Percentiles rank a stretch among this genome's conserved stretches.
These are phyloP conservation scores for Trichosporon sp. DNA, from an alignment of 1,284 basidiomycete species.

Conservation along the genomic window DNA sequence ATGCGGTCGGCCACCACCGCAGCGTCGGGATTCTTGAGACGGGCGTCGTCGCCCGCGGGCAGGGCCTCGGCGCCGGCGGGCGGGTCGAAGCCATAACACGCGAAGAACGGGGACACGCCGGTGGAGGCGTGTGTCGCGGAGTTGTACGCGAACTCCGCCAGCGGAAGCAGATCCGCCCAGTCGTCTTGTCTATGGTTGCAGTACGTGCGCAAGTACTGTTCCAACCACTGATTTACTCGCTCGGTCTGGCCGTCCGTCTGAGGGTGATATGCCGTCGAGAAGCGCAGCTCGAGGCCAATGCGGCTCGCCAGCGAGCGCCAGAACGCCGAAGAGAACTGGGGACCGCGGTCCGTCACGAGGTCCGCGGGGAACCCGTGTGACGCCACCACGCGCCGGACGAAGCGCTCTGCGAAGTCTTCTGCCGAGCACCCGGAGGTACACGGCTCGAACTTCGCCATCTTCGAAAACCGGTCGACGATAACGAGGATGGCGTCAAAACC, in stretches of 20 bases:
- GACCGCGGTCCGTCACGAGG: neutral
- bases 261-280: conserved; percentile 27
- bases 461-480: conserved; percentile 50
- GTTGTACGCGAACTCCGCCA: conserved; percentile 51
- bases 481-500: conserved; percentile 49
- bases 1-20: neutral
- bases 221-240: conserved; percentile 24
- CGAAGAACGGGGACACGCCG: conserved; percentile 49
- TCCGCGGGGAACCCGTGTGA: neutral
- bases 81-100: conserved; percentile 45
- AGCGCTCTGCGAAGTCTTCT: neutral
- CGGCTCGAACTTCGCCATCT: conserved; percentile 49
- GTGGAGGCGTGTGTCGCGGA: conserved; percentile 46
- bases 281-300: neutral
- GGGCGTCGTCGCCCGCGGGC: no score
- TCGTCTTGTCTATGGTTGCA: conserved; percentile 48
- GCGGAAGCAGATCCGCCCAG: conserved; percentile 37
- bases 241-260: conserved; percentile 32
- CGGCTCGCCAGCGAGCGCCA: neutral
- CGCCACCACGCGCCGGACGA: conserved; percentile 17
- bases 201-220: conserved; percentile 28
- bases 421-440: no score
- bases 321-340: neutral
- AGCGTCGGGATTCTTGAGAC: no score
- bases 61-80: conserved; percentile 5